phyloP scores from a whole-genome alignment of 2,329 filamentous ascomycete species.

The Tolypocladium nubicola region DNA sequence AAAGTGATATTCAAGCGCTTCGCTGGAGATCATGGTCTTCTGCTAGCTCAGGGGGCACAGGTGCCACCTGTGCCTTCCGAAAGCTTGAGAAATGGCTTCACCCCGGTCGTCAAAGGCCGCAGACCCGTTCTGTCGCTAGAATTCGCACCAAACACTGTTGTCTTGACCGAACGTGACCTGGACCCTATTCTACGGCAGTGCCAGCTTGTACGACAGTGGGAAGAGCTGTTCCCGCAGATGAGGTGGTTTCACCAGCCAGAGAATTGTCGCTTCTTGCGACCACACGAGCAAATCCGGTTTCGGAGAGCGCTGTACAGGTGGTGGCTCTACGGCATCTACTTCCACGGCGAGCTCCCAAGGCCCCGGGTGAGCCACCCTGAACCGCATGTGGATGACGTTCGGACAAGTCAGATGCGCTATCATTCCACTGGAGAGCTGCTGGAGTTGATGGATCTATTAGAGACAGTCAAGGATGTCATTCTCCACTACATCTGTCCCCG shows the following conservation, averaged over 20 bases:
- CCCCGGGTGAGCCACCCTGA: slow-evolving; percentile 26
- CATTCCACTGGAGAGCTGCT: slow-evolving; percentile 32
- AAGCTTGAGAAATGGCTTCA: slow-evolving; percentile 7
- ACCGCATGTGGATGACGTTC: slow-evolving; percentile 27
- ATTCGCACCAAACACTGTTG: slow-evolving; percentile 11
- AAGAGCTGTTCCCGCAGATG: slow-evolving; percentile 29
- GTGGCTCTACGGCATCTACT: slow-evolving; percentile 44
- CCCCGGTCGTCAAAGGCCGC: slow-evolving; percentile 10
- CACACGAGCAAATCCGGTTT: slow-evolving; percentile 33
- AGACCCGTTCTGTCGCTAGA: slow-evolving; percentile 4
- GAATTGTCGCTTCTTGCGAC: slow-evolving; percentile 31
- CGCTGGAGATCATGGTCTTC: slow-evolving; percentile 18
- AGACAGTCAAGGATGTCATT: slow-evolving; percentile 33
- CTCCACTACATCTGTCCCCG: slow-evolving; percentile 35
- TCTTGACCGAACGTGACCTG: slow-evolving; percentile 22
- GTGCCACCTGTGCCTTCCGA: not conserved
- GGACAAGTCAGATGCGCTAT: slow-evolving; percentile 31
- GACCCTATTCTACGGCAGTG: slow-evolving; percentile 22
- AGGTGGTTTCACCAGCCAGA: slow-evolving; percentile 35
- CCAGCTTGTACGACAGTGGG: slow-evolving; percentile 25
- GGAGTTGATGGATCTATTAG: slow-evolving; percentile 34
- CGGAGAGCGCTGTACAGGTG: slow-evolving; percentile 40
- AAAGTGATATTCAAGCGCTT: slow-evolving; percentile 27
- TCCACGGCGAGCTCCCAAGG: slow-evolving; percentile 32
- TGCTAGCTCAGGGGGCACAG: slow-evolving; percentile 7